A percentile compares a stretch with the other conserved stretches of the same genome.
Conservation (phyloP, 306 rosid genomes). For the Trifolium subterraneum region DNA sequence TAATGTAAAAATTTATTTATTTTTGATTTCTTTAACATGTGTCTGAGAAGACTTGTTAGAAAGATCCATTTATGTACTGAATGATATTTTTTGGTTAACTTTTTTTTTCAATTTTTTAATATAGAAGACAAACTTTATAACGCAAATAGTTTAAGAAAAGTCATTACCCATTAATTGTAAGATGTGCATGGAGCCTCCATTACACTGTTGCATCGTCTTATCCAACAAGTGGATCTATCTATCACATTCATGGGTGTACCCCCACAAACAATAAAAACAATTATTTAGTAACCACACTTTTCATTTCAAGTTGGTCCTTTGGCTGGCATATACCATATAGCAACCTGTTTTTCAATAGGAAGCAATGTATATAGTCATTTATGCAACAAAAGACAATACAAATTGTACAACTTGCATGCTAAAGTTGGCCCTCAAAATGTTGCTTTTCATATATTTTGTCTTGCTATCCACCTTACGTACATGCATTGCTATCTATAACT, state of each 20-base stretch:
- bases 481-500: constrained; percentile 5
- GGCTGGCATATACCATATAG: constrained; percentile 10
- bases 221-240: constrained; percentile 13
- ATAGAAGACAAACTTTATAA: no score
- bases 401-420: constrained; percentile 38
- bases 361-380: constrained; percentile 42
- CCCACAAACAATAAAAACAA: constrained; percentile 14
- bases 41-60: no score
- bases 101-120: no score
- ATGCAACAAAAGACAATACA: constrained; percentile 14
- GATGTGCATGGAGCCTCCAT: not conserved
- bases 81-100: no score
- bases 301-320: constrained; percentile 50
- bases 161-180: not conserved
- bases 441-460: constrained; percentile 13
- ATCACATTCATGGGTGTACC: constrained; percentile 29
- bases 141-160: no score
- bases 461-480: not conserved
- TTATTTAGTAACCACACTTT: constrained; percentile 19
- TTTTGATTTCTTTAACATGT: no score
- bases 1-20: no score
- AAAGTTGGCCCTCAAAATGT: constrained; percentile 9
- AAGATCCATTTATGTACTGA: no score
- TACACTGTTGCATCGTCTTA: constrained; percentile 30
- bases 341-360: constrained; percentile 5